Conservation (phyloP, 768 basidiomycete species). For the Suillus lakei region DNA sequence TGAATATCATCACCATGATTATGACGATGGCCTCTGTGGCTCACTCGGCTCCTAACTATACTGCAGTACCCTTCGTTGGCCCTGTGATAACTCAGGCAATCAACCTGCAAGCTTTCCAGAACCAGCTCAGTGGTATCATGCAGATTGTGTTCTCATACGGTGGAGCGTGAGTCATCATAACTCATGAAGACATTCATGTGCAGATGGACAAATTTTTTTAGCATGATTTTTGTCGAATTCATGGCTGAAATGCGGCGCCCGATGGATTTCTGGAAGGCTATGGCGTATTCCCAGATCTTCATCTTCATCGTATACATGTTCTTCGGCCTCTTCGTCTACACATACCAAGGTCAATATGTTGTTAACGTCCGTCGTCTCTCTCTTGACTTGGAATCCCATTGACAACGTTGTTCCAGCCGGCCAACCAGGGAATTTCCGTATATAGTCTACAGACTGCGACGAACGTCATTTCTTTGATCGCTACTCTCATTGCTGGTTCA, state of each 20-base stretch:
- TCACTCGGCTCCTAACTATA: slow-evolving; percentile 58
- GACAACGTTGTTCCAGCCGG: slow-evolving; percentile 22
- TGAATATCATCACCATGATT: slow-evolving; percentile 60
- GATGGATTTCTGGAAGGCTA: slow-evolving; percentile 73
- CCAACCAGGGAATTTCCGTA: slow-evolving; percentile 37
- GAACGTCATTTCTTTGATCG: slow-evolving; percentile 52
- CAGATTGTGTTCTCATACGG: slow-evolving; percentile 68
- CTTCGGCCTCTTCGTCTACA: slow-evolving; percentile 60
- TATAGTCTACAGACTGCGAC: slow-evolving; percentile 38
- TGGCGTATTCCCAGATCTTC: slow-evolving; percentile 57
- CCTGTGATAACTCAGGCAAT: slow-evolving; percentile 21
- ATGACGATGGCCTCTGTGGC: slow-evolving; percentile 64
- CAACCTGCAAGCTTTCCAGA: slow-evolving; percentile 24
- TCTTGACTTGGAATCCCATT: slow-evolving; percentile 1
- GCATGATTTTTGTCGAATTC: slow-evolving; percentile 37
- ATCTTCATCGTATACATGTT: slow-evolving; percentile 61
- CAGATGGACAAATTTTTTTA: slow-evolving; percentile 41
- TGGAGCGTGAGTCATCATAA: slow-evolving; percentile 35
- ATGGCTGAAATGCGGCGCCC: slow-evolving; percentile 72
- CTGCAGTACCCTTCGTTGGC: slow-evolving; percentile 38
- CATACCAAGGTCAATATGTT: slow-evolving; percentile 65
- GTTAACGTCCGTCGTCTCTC: slow-evolving; percentile 26
- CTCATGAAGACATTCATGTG: neutral
- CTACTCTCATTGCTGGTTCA: slow-evolving; percentile 63
- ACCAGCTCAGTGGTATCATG: slow-evolving; percentile 64